These are phyloP conservation scores for Claviceps sp. DNA, from an alignment of 2,329 filamentous ascomycete species.

Conservation along the genomic window DNA sequence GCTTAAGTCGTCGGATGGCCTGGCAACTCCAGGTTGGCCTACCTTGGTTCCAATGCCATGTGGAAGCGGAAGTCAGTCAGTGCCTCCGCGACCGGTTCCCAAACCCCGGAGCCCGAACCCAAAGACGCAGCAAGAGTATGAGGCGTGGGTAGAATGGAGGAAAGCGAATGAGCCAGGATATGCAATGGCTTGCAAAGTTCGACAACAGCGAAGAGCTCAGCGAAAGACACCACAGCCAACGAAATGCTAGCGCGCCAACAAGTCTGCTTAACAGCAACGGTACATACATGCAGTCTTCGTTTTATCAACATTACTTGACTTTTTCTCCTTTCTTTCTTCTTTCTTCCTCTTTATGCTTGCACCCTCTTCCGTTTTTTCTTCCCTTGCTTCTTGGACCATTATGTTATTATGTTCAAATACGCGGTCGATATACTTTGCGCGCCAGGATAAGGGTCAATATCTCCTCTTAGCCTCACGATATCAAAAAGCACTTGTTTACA, in stretches of 20 bases:
- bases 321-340: neutral
- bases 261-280: neutral
- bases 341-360: neutral
- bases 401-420: neutral
- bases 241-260: neutral
- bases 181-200: conserved; percentile 29
- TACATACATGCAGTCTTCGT: neutral
- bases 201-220: conserved; percentile 27
- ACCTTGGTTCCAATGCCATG: neutral
- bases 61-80: neutral
- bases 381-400: neutral
- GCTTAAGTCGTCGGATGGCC: neutral
- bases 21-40: neutral
- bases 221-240: conserved; percentile 8
- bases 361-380: neutral
- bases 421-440: neutral
- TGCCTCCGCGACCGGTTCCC: conserved; percentile 14
- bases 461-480: neutral
- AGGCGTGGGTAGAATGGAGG: conserved; percentile 34
- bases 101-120: conserved; percentile 30
- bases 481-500: neutral
- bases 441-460: neutral
- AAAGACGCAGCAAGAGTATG: conserved; percentile 30
- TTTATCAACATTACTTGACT: neutral
- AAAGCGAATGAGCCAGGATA: conserved; percentile 35